Evolutionary conservation across 2,329 filamentous ascomycete genomes (phyloP), one percentile per base, ranked within the genome.

Genomic region (Allantophomopsis cytisporea): DNA sequence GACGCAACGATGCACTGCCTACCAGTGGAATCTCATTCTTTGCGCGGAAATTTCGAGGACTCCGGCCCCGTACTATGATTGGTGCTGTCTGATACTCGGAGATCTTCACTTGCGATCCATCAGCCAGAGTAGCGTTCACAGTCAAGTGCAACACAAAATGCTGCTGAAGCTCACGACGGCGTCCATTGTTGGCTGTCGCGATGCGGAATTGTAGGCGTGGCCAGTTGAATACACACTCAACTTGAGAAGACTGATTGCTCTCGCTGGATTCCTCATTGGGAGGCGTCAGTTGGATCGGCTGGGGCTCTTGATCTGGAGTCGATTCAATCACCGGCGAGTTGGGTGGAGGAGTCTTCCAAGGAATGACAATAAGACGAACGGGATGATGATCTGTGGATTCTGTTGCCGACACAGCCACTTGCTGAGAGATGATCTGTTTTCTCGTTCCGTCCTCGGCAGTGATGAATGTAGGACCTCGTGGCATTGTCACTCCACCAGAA

Each of bases 131-230:
- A 13, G 81, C 88, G 46, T 88, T 68, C 8, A 94, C 80, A 59
- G 89, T 94, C 38, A 96, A 65, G 46, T 87, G 81, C 42, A 96
- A 71, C 10, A 94, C 79, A 59, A 96, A 96, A 62, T 96, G 89
- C 56, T 96, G 89, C 56, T 96, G 89, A 35, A 96, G 71, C 58
- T 96, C 89, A 63, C 94, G 94, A 45, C 89, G 73, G 43, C 89
- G 77, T 10, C 89, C 89, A 56, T 96, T 96, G 62, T 96, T 96
- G 41, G 89, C 89, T 7, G 89, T 96, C 14, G 89, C 89, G 67
- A 80, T 94, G 51, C 89, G 73, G 55, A 96, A 96, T 53, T 96
- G 89, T 45, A 96, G 63, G 42, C 89, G 74, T 52, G 91, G 87
- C 86, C 89, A 96, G 36, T 87, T 85, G 14, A 34, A 34, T 46